phyloP scores from a whole-genome alignment of 169 alveolate species.

The Eimeria maxima region DNA sequence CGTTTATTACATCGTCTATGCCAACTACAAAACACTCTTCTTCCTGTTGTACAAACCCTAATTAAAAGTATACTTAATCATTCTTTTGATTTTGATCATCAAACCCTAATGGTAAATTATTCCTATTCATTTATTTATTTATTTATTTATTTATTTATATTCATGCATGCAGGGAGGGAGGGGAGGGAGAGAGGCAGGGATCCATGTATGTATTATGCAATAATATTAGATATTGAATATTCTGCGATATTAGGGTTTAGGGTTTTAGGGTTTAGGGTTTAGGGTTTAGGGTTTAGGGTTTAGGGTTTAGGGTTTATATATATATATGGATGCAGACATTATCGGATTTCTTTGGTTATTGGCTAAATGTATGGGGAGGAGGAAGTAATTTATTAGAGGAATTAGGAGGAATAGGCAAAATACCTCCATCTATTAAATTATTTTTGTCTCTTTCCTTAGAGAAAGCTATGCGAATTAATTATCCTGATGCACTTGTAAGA shows the following conservation, averaged over 20 bases:
- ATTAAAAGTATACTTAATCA: constrained; percentile 11
- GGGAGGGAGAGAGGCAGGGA: neutral
- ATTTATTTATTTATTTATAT: too few species aligned
- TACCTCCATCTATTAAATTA: constrained; percentile 18
- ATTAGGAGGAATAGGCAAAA: constrained; percentile 25
- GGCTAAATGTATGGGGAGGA: constrained; percentile 74
- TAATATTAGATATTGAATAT: too few species aligned
- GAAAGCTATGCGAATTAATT: constrained; percentile 63
- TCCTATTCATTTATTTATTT: neutral
- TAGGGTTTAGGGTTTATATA: constrained; percentile 9
- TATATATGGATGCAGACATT: constrained; percentile 44
- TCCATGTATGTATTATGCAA: too few species aligned
- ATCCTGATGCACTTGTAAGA: constrained; percentile 54
- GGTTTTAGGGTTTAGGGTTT: constrained; percentile 41
- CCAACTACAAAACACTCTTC: constrained; percentile 50
- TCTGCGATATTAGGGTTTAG: neutral
- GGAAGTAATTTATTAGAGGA: constrained; percentile 45
- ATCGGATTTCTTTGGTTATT: constrained; percentile 71
- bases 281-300: constrained; percentile 27
- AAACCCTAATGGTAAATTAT: neutral
- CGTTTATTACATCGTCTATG: constrained; percentile 68
- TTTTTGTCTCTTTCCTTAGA: constrained; percentile 36
- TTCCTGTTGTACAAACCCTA: constrained; percentile 9
- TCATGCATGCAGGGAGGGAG: neutral
- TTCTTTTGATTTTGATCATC: constrained; percentile 35